phyloP scores from a whole-genome alignment of 164 flowering plant genomes.

The Stephania yunnanensis region DNA sequence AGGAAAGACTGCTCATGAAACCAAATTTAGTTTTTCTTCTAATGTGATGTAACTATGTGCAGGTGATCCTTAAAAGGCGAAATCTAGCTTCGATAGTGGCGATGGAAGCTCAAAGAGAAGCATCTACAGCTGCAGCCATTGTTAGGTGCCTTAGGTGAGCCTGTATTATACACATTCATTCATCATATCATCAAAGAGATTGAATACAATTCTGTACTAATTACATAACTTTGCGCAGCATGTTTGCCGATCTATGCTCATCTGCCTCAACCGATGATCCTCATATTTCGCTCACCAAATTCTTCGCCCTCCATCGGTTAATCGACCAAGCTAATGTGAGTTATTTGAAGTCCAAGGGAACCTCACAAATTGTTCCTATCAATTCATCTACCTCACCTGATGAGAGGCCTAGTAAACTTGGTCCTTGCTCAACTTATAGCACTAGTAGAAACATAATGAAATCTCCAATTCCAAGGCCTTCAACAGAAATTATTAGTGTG shows the following conservation, averaged over 20 bases:
- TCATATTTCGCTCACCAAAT: constrained; percentile 49
- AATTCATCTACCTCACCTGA: constrained; percentile 17
- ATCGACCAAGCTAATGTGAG: constrained; percentile 38
- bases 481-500: constrained; percentile 26
- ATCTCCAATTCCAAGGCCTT: constrained; percentile 22
- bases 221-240: constrained; percentile 29
- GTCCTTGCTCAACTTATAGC: constrained; percentile 5
- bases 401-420: constrained; percentile 29
- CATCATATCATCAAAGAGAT: neutral
- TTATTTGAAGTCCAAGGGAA: constrained; percentile 22
- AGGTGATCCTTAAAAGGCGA: constrained; percentile 71
- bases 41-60: neutral
- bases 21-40: neutral
- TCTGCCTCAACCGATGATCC: constrained; percentile 55
- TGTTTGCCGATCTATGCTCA: constrained; percentile 66
- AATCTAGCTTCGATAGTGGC: constrained; percentile 71
- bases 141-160: constrained; percentile 62
- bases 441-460: constrained; percentile 19
- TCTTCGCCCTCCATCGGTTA: constrained; percentile 59
- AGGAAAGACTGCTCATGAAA: no score
- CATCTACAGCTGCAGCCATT: constrained; percentile 55
- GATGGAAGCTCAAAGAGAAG: constrained; percentile 84
- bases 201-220: neutral
- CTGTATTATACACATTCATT: neutral
- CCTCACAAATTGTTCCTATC: constrained; percentile 17